Evolutionary conservation across 2,329 filamentous ascomycete species (phyloP), one percentile per base, ranked within the genome.

Genomic region (Clonostachys chloroleuca): DNA sequence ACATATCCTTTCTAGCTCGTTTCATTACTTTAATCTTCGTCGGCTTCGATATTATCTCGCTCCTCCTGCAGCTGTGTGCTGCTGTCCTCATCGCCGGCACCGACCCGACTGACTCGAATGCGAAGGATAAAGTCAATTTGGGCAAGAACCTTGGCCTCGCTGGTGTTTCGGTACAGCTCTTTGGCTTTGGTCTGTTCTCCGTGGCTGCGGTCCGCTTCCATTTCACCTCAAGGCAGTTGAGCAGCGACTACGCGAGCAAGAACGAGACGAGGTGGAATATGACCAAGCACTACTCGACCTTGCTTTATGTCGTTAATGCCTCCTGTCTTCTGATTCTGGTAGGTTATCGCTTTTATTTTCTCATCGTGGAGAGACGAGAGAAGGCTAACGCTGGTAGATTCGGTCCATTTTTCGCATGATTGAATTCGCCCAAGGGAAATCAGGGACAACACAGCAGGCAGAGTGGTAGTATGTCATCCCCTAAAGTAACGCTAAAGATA

Each of bases 121-220:
- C 62, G 1, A 47, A 59, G 3, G 64, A 62, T 1, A 34, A 43
- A 5, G 60, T 57, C 18, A 69, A 69, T 43, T 59, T 56, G 14
- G 60, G 63, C 7, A 75, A 55, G 30, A 74, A 57, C 35, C n/a
- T 49, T 40, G 40, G 49, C 30, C 9, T 9, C 18, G 13, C 17
- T 16, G 34, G 40, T 36, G n/a, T 7, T 12, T 14, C 51, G 47
- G 69, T 72, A 2, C 72, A 76, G 48, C 60, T 77, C 12, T 54
- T 53, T 1, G 72, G 68, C 2, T 76, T 76, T 48, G 71, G 72
- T 1, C 57, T 76, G 4, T 76, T 77, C 47, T 64, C 62, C 5
- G 47, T 77, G 24, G 58, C 73, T 6, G 71, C 72, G 1, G 58
- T 65, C 4, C 66, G 73, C 7, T 77, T 76, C 53, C 69, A 74